Percentiles rank a stretch among this genome's conserved stretches.
These are phyloP conservation scores for Pharnaceum exiguum DNA, from an alignment of 148 eudicot species.

Conservation along the genomic window DNA sequence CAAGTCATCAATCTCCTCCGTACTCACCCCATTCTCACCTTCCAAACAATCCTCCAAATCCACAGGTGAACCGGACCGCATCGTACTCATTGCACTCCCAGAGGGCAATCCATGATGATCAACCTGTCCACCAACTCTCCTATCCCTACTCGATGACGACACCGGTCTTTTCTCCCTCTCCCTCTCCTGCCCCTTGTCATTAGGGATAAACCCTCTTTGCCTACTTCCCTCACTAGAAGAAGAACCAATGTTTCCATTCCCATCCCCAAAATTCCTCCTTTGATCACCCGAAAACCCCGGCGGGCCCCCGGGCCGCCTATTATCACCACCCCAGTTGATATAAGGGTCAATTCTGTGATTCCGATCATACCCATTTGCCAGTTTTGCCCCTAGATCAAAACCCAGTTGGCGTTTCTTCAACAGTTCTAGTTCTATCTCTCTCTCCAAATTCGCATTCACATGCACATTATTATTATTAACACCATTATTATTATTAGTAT, in stretches of 20 bases:
- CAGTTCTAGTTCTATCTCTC: not conserved
- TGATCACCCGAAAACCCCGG: constrained; percentile 56
- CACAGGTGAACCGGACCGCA: constrained; percentile 28
- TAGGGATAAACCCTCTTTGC: constrained; percentile 17
- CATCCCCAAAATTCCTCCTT: constrained; percentile 28
- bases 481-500: not conserved
- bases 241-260: constrained; percentile 33
- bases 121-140: constrained; percentile 34
- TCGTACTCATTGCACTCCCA: constrained; percentile 46
- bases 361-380: constrained; percentile 24
- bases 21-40: constrained; percentile 21
- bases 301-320: constrained; percentile 38
- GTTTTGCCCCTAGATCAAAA: constrained; percentile 5
- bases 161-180: constrained; percentile 22
- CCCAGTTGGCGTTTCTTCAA: constrained; percentile 21
- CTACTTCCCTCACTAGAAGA: constrained; percentile 27
- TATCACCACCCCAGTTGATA: constrained; percentile 10
- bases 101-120: constrained; percentile 45
- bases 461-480: not conserved
- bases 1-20: constrained; percentile 43
- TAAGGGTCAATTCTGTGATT: constrained; percentile 18
- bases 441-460: constrained; percentile 3
- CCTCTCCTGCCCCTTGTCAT: constrained; percentile 19
- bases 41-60: constrained; percentile 53
- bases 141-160: constrained; percentile 3